A percentile compares a stretch with the other conserved stretches of the same genome.
Evolutionary conservation across 139 green algal genomes (phyloP).

Genomic region (Volvox africanus): DNA sequence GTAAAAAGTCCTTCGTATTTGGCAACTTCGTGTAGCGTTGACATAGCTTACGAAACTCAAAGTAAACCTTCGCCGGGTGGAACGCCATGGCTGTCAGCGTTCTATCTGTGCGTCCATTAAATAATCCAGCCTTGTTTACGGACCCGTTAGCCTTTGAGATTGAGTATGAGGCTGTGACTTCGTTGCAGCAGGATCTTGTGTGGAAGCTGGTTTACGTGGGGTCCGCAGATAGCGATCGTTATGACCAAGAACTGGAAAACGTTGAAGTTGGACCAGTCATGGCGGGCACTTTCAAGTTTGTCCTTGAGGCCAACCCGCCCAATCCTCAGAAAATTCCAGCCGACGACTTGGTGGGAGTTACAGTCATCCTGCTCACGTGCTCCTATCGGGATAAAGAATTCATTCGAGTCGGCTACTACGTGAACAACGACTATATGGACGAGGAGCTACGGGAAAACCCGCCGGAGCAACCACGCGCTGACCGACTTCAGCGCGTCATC

Average conservation of each 20-base stretch:
- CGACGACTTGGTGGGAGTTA: conserved; percentile 91
- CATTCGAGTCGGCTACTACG: conserved; percentile 95
- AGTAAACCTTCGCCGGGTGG: too few relatives aligned
- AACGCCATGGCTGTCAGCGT: conserved; percentile 91
- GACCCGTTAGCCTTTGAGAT: conserved; percentile 96
- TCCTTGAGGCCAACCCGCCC: conserved; percentile 90
- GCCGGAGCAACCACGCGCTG: conserved; percentile 77
- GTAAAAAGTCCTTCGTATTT: too few relatives aligned
- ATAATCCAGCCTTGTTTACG: conserved; percentile 87
- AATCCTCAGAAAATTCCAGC: conserved; percentile 79
- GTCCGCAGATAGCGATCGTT: conserved; percentile 91
- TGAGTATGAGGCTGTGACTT: conserved; percentile 92
- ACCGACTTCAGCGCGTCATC: conserved; percentile 83
- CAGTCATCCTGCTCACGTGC: conserved; percentile 96
- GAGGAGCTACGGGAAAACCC: conserved; percentile 88
- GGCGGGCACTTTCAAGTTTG: conserved; percentile 92
- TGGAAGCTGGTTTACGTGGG: conserved; percentile 98
- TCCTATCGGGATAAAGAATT: conserved; percentile 92
- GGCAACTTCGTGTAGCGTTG: too few relatives aligned
- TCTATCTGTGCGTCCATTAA: conserved; percentile 82
- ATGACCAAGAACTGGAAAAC: conserved; percentile 94
- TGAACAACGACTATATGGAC: conserved; percentile 96
- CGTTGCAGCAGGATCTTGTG: conserved; percentile 90
- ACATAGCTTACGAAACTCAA: too few relatives aligned
- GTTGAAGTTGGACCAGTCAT: conserved; percentile 94